phyloP scores from a whole-genome alignment of 305 asterid genomes.

The Fraxinus albicans region DNA sequence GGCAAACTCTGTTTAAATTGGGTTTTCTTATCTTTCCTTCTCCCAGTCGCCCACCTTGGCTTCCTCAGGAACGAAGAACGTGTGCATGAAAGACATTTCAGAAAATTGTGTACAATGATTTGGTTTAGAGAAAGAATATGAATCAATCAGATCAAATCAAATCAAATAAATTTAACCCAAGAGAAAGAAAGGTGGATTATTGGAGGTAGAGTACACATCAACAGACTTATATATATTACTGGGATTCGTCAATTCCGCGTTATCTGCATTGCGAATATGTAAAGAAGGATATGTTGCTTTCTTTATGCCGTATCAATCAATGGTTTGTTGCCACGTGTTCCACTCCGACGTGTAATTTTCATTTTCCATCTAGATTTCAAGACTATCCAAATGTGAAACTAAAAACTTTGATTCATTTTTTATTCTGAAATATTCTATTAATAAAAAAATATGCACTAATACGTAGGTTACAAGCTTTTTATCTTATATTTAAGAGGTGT shows the following conservation, averaged over 20 bases:
- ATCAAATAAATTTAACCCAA: background rate
- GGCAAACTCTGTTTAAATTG: background rate
- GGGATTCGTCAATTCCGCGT: conserved; percentile 46
- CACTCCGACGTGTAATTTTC: conserved; percentile 29
- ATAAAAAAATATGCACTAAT: too few species aligned
- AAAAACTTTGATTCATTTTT: too few species aligned
- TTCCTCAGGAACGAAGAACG: conserved; percentile 29
- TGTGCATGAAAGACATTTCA: conserved; percentile 33
- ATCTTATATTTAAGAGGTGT: too few species aligned
- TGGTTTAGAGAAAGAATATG: background rate
- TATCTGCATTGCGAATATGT: conserved; percentile 29
- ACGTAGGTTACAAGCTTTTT: too few species aligned
- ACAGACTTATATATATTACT: conserved; percentile 19
- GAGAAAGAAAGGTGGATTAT: background rate
- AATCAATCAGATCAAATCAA: background rate
- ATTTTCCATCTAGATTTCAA: conserved; percentile 18
- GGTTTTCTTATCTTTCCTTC: conserved; percentile 31
- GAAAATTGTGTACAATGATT: background rate
- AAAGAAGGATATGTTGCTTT: background rate
- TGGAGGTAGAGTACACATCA: background rate
- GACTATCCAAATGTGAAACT: conserved; percentile 10
- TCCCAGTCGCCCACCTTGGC: conserved; percentile 44
- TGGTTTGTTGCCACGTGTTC: conserved; percentile 27
- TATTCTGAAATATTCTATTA: too few species aligned
- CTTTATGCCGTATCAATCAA: conserved; percentile 20